Percentiles rank a stretch among this genome's conserved stretches.
Conservation (phyloP, 176 grass and related monocot species). For the Phyllostachys edulis region DNA sequence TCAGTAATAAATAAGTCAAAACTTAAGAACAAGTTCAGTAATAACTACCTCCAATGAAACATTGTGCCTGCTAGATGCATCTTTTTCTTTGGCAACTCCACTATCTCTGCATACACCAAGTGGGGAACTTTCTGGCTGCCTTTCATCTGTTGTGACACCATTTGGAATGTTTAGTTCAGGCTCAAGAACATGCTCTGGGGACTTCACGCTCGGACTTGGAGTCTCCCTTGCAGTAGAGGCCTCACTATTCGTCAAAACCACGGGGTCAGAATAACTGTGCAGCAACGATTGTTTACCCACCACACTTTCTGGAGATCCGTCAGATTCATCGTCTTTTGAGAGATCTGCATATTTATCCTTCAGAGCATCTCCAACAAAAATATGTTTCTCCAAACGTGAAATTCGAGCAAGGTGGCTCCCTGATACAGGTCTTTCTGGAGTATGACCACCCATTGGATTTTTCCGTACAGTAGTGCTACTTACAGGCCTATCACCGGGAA, state of each 20-base stretch:
- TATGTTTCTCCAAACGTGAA: constrained; percentile 33
- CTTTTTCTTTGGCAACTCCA: constrained; percentile 33
- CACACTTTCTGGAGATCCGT: constrained; percentile 41
- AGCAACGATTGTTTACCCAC: constrained; percentile 21
- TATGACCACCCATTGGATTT: background rate
- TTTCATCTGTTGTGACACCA: constrained; percentile 27
- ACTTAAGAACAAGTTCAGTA: constrained; percentile 23
- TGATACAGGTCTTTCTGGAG: constrained; percentile 34
- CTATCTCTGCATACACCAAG: constrained; percentile 5
- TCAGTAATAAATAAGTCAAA: constrained; percentile 26
- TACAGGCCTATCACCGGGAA: constrained; percentile 11
- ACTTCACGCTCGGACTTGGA: constrained; percentile 15
- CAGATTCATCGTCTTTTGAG: constrained; percentile 33
- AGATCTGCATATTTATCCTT: constrained; percentile 22
- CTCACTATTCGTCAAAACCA: constrained; percentile 15
- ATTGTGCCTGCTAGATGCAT: constrained; percentile 14
- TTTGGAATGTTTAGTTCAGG: constrained; percentile 18
- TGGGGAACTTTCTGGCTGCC: constrained; percentile 6
- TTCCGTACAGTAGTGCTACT: background rate
- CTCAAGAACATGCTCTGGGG: constrained; percentile 27
- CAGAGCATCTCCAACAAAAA: constrained; percentile 28
- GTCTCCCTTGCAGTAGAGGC: constrained; percentile 15
- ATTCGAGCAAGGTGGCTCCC: constrained; percentile 27
- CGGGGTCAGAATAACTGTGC: constrained; percentile 10
- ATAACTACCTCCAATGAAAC: constrained; percentile 31